phyloP scores from a whole-genome alignment of 1,284 basidiomycete genomes.

The Moesziomyces sp. region DNA sequence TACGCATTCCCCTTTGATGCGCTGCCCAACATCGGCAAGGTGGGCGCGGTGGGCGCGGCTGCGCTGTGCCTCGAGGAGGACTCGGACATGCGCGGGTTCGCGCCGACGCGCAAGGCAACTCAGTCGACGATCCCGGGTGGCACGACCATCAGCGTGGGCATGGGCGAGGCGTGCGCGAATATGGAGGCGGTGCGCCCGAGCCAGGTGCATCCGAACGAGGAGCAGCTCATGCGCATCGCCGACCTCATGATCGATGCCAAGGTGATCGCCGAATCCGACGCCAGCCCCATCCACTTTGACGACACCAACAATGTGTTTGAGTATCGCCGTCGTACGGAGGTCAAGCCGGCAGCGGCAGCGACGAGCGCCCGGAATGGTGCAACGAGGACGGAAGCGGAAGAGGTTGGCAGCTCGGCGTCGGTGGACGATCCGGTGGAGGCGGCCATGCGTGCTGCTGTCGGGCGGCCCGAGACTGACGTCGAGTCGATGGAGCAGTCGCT shows the following conservation, averaged over 20 bases:
- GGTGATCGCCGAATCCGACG: conserved; percentile 73
- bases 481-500: conserved; percentile 33
- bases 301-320: conserved; percentile 54
- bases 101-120: conserved; percentile 77
- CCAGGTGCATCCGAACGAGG: conserved; percentile 89
- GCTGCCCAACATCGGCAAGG: conserved; percentile 72
- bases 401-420: conserved; percentile 32
- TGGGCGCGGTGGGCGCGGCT: conserved; percentile 56
- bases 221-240: conserved; percentile 90
- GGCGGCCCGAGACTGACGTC: conserved; percentile 8
- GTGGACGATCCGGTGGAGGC: conserved; percentile 60
- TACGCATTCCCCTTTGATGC: conserved; percentile 77
- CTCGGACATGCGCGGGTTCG: conserved; percentile 85
- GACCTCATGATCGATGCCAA: conserved; percentile 84
- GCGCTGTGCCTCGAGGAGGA: conserved; percentile 85
- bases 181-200: conserved; percentile 32
- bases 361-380: conserved; percentile 3
- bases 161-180: conserved; percentile 50
- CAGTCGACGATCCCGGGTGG: conserved; percentile 40
- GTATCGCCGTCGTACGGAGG: conserved; percentile 11
- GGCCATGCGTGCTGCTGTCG: conserved; percentile 58
- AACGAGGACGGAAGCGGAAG: background rate
- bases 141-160: conserved; percentile 37
- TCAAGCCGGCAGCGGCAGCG: background rate
- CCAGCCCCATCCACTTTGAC: conserved; percentile 57